Conservation (phyloP, 106 monocot species). For the Acorus gramineus region DNA sequence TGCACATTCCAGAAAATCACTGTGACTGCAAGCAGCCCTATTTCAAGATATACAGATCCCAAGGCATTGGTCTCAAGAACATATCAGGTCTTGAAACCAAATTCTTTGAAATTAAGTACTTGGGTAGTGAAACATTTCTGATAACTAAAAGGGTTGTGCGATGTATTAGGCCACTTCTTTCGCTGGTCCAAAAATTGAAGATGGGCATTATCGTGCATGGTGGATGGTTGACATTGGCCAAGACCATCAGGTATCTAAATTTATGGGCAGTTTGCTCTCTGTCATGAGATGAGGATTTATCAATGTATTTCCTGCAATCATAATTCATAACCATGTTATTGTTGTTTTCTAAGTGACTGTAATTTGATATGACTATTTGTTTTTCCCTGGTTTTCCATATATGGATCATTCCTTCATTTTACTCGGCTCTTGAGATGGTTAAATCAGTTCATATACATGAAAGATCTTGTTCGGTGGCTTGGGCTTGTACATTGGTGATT, state of each 20-base stretch:
- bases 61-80: constrained; percentile 75
- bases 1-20: constrained; percentile 55
- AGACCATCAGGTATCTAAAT: constrained; percentile 69
- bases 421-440: too few species aligned
- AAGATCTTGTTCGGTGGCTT: too few species aligned
- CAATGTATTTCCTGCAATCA: too few species aligned
- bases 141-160: not conserved
- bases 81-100: constrained; percentile 52
- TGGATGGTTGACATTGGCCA: constrained; percentile 92
- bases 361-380: too few species aligned
- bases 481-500: too few species aligned
- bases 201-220: constrained; percentile 62
- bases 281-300: too few species aligned
- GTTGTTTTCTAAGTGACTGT: too few species aligned
- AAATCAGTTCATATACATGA: too few species aligned
- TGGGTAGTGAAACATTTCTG: not conserved
- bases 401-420: too few species aligned
- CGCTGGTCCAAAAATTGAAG: constrained; percentile 70
- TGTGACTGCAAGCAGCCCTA: constrained; percentile 82
- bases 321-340: too few species aligned
- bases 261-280: not conserved
- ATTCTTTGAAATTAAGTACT: not conserved
- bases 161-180: constrained; percentile 59
- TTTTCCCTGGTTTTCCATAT: too few species aligned
- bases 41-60: constrained; percentile 89